A percentile compares a stretch with the other conserved stretches of the same genome.
Conservation (phyloP, 177 flowering plant genomes). For the Vitis hybrid region DNA sequence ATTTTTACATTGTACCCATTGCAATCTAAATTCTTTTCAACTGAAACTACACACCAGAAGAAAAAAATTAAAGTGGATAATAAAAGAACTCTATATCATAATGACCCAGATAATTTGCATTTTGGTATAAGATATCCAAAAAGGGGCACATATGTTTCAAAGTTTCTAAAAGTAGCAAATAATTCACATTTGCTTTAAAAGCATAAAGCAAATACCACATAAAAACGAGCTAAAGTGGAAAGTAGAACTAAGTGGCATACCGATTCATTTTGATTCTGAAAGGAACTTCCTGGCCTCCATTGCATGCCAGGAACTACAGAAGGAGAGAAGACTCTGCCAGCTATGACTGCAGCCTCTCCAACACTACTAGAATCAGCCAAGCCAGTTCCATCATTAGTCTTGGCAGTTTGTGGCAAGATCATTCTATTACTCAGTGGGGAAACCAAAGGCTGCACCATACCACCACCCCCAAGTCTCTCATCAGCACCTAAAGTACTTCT, state of each 20-base stretch:
- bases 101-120: too few relatives aligned
- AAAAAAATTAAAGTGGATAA: too few relatives aligned
- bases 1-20: too few relatives aligned
- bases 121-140: too few relatives aligned
- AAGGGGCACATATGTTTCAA: too few relatives aligned
- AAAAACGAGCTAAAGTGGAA: neutral
- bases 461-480: constrained; percentile 66
- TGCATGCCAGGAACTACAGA: constrained; percentile 70
- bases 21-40: too few relatives aligned
- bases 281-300: constrained; percentile 94
- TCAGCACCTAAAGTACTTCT: constrained; percentile 67
- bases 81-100: too few relatives aligned
- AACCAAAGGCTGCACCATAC: constrained; percentile 55
- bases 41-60: too few relatives aligned
- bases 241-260: constrained; percentile 34
- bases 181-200: neutral
- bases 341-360: constrained; percentile 50
- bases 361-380: constrained; percentile 51
- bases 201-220: neutral
- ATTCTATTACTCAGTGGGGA: constrained; percentile 69
- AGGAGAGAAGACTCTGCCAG: constrained; percentile 70
- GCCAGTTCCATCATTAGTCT: constrained; percentile 55
- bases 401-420: constrained; percentile 61
- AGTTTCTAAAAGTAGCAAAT: neutral
- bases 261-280: constrained; percentile 77